Base-by-base conservation (phyloP, 1,139 yeast genomes). In the Lodderomyces pseudojiufengensis region DNA sequence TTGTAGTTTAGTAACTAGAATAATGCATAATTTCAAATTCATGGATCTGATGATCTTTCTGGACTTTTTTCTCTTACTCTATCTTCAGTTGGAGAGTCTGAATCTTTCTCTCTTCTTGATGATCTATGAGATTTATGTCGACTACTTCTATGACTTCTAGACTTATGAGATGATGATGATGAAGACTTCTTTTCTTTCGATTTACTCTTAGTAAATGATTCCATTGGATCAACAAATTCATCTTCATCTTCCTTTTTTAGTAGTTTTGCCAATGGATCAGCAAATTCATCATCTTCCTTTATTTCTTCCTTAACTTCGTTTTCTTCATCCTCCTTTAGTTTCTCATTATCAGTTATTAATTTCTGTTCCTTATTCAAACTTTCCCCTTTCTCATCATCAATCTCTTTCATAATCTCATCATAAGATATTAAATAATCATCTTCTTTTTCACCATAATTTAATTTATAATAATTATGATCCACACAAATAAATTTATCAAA, bases 381-480 rank as follows among this genome's bases (percentile, higher is more conserved):
- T 13, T 25, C 24, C 29, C 33, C 31, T 13, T 33, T 36, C 14
- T 20, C 13, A 10, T 29, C 38, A 24, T 44, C 50, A 13, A 46
- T 40, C 29, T 47, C 47, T 12, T 48, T 49, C 12, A 47, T 44
- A 12, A 45, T 43, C 14, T 47, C 51, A 6, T 57, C 51, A 41
- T 69, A 70, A 38, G 66, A 61, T 4, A 70, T 51, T 42, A 45
- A 36, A 46, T 55, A 67, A 36, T 63, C 65, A 30, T 67, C 75
- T 42, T 72, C 78, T 21, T 63, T 70, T 36, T 75, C 77, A 6
- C 69, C 76, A 9, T 68, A 75, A 40, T 73, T 70, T 27, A 80
- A 70, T 42, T 70, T 70, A 54, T 76, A 87, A 46, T 77, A 70
- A 10, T 84, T 76, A 63, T 88, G 97, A 52, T 88, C 95, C 3